Conservation (phyloP, 768 basidiomycete genomes). For the Amanita jacksonii region DNA sequence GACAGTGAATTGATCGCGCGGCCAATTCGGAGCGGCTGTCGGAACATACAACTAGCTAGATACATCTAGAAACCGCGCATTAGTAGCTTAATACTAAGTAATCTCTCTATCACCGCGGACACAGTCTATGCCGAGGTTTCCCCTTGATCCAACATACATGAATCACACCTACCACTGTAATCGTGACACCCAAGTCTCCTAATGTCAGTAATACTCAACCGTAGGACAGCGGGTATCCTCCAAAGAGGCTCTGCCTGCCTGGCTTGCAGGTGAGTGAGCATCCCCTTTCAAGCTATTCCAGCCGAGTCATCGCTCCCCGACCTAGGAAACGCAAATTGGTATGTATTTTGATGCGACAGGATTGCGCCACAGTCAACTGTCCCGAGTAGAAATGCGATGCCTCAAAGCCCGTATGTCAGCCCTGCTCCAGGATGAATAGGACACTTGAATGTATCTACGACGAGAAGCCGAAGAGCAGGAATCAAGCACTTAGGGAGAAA, state of each 20-base stretch:
- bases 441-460: slow-evolving; percentile 47
- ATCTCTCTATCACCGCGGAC: slow-evolving; percentile 6
- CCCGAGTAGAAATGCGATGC: slow-evolving; percentile 52
- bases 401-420: slow-evolving; percentile 42
- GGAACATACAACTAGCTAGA: too few species aligned
- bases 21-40: too few species aligned
- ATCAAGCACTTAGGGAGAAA: slow-evolving; percentile 48
- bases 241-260: slow-evolving; percentile 36
- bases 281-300: neutral
- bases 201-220: slow-evolving; percentile 7
- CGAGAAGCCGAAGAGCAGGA: slow-evolving; percentile 51
- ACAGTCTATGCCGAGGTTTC: slow-evolving; percentile 1
- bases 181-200: slow-evolving; percentile 2
- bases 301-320: neutral
- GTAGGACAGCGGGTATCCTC: slow-evolving; percentile 13
- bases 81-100: too few species aligned
- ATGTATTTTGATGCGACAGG: slow-evolving; percentile 10
- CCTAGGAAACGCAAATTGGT: slow-evolving; percentile 36
- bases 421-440: slow-evolving; percentile 47
- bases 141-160: slow-evolving; percentile 5
- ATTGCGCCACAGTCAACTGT: slow-evolving; percentile 1
- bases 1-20: too few species aligned
- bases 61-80: too few species aligned
- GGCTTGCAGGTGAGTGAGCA: slow-evolving; percentile 29
- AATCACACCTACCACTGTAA: slow-evolving; percentile 4